Conservation (phyloP, 176 grass and related monocot species). For the Themeda triandra region DNA sequence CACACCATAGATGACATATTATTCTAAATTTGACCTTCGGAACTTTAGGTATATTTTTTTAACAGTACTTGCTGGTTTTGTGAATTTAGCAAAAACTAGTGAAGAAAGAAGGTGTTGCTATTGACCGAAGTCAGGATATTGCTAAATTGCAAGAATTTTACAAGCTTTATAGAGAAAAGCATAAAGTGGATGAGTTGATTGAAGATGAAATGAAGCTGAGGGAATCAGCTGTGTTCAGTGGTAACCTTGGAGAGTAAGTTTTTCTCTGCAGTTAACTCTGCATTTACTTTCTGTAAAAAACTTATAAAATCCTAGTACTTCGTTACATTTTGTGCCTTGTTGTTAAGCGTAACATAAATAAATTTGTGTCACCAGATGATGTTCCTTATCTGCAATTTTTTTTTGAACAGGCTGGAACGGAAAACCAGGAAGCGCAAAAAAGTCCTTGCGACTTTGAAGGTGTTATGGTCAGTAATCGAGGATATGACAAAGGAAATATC, state of each 20-base stretch:
- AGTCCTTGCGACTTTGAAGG: constrained; percentile 83
- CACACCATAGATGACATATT: constrained; percentile 17
- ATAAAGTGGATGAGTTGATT: constrained; percentile 88
- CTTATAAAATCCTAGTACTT: not conserved
- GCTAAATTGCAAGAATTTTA: constrained; percentile 91
- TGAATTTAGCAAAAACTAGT: constrained; percentile 88
- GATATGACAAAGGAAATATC: constrained; percentile 79
- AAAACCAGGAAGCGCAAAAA: constrained; percentile 88
- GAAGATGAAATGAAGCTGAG: constrained; percentile 91
- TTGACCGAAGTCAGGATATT: constrained; percentile 83
- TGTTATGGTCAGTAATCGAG: constrained; percentile 81
- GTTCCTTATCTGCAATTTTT: constrained; percentile 2
- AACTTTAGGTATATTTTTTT: constrained; percentile 15
- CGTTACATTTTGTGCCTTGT: not conserved
- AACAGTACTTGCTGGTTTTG: constrained; percentile 2
- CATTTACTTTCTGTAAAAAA: not conserved
- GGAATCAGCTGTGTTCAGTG: constrained; percentile 77
- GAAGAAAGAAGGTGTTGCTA: constrained; percentile 61
- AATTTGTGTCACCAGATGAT: not conserved
- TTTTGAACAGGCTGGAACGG: constrained; percentile 66
- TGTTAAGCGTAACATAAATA: constrained; percentile 22
- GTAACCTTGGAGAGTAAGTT: constrained; percentile 85
- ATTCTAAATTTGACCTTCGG: not conserved
- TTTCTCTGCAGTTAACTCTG: constrained; percentile 6
- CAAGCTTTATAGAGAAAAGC: constrained; percentile 79